A percentile compares a stretch with the other conserved stretches of the same genome.
Conservation (phyloP, 371 early-diverging fungal genomes). For the Mucor sp. region DNA sequence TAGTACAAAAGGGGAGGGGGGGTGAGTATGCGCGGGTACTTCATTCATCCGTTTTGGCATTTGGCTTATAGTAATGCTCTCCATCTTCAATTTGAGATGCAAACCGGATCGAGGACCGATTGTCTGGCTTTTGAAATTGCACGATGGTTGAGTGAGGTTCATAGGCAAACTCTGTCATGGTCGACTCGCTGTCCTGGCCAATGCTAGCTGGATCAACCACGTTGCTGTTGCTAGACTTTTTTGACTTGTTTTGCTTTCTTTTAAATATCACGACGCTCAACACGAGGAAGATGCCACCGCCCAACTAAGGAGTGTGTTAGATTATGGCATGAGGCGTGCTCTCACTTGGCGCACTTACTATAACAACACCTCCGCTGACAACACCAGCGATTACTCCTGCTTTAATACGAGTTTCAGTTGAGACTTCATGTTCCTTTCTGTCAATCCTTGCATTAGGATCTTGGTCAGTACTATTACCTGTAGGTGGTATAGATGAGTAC, state of each 20-base stretch:
- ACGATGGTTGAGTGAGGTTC: background rate
- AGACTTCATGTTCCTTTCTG: background rate
- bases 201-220: conserved; percentile 3
- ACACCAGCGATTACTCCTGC: conserved; percentile 44
- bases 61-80: conserved; percentile 20
- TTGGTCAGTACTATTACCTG: conserved; percentile 9
- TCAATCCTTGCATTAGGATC: conserved; percentile 10
- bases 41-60: conserved; percentile 15
- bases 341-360: conserved; percentile 18
- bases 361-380: conserved; percentile 39
- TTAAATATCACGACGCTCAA: conserved; percentile 21
- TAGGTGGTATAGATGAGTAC: no score
- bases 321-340: no score
- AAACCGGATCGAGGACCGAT: conserved; percentile 26
- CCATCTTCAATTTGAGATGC: conserved; percentile 20
- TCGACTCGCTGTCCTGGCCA: conserved; percentile 6
- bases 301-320: conserved; percentile 18
- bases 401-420: conserved; percentile 22
- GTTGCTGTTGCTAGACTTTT: conserved; percentile 6
- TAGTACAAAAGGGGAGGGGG: background rate
- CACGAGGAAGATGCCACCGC: conserved; percentile 27
- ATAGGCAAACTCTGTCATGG: conserved; percentile 1
- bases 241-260: conserved; percentile 14
- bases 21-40: background rate
- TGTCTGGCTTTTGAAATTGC: conserved; percentile 25